These are phyloP conservation scores for Ascochyta lentis DNA, from an alignment of 2,329 filamentous ascomycete species.

Conservation along the genomic window DNA sequence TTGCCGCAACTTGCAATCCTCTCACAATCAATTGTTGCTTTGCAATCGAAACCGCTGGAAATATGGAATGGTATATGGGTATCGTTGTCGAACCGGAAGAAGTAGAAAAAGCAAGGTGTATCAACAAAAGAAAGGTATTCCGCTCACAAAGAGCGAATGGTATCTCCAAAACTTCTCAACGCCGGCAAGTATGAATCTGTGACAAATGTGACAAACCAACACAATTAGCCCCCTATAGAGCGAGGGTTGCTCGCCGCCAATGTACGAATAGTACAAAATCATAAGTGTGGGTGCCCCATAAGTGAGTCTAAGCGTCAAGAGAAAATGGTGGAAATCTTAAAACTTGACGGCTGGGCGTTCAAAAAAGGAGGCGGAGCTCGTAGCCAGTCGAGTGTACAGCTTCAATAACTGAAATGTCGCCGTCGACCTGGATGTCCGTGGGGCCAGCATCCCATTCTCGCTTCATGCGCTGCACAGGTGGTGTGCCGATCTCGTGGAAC, in stretches of 20 bases:
- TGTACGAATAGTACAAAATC: conserved; percentile 43
- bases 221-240: conserved; percentile 24
- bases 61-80: conserved; percentile 44
- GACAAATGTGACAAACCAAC: conserved; percentile 19
- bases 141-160: conserved; percentile 33
- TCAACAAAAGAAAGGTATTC: conserved; percentile 31
- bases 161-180: conserved; percentile 37
- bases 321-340: conserved; percentile 14
- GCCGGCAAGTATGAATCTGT: conserved; percentile 24
- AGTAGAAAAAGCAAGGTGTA: conserved; percentile 27
- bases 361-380: conserved; percentile 59
- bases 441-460: conserved; percentile 61
- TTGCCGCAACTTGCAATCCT: conserved; percentile 23
- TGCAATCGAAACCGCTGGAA: conserved; percentile 35
- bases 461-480: conserved; percentile 54
- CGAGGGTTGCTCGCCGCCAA: conserved; percentile 23
- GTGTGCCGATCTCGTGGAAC: conserved; percentile 67
- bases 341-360: conserved; percentile 9
- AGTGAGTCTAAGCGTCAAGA: conserved; percentile 21
- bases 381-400: conserved; percentile 55
- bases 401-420: conserved; percentile 53
- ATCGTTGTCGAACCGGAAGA: conserved; percentile 43
- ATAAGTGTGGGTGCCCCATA: conserved; percentile 36
- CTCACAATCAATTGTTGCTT: conserved; percentile 29
- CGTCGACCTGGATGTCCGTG: conserved; percentile 57